Evolutionary conservation across 306 rosid genomes (phyloP).

Genomic region (Prunus mume): DNA sequence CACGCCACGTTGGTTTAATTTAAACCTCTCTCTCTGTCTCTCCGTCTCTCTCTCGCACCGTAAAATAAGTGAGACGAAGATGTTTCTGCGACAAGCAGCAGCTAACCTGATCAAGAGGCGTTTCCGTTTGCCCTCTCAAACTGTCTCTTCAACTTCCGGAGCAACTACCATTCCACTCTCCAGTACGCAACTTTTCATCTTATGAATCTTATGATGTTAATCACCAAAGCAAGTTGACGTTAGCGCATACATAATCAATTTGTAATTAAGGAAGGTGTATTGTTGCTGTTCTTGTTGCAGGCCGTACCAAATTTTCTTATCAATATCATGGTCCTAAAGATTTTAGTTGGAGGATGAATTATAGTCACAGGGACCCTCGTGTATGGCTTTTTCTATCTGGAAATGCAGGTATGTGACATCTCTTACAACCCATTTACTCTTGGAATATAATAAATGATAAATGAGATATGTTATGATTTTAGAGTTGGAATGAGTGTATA

Average conservation of each 20-base stretch:
- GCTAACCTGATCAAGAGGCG: constrained; percentile 32
- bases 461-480: neutral
- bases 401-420: constrained; percentile 19
- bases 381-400: constrained; percentile 37
- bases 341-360: constrained; percentile 36
- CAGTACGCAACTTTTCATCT: constrained; percentile 17
- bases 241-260: neutral
- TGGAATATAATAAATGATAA: neutral
- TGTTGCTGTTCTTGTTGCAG: constrained; percentile 31
- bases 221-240: neutral
- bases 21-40: too few species aligned
- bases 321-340: constrained; percentile 16
- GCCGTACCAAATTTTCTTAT: constrained; percentile 10
- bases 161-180: constrained; percentile 21
- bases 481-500: neutral
- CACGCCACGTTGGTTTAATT: too few species aligned
- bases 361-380: constrained; percentile 32
- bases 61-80: constrained; percentile 11
- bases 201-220: neutral
- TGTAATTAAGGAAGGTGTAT: neutral
- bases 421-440: neutral
- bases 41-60: neutral
- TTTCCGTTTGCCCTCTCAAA: constrained; percentile 34
- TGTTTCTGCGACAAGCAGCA: constrained; percentile 44
- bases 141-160: constrained; percentile 12